Evolutionary conservation across 1,284 basidiomycete genomes (phyloP), one percentile per base, ranked within the genome.

Genomic region (Cryptococcus sp.): DNA sequence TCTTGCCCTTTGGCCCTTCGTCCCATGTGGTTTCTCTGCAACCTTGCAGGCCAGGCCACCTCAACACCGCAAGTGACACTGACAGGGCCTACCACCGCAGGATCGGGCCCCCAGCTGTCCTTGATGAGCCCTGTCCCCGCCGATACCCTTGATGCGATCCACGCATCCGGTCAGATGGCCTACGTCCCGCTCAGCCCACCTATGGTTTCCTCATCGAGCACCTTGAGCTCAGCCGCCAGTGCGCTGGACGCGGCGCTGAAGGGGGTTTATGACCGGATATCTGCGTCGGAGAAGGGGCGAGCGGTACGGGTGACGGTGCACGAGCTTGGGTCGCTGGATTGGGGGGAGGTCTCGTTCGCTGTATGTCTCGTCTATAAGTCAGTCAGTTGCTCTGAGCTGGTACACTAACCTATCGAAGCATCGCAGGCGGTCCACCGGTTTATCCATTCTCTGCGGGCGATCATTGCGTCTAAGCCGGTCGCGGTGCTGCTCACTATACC

Each of bases 401-500:
- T 23, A 21, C 8, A 15, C 48, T 45, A 36, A 43, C 56, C 57
- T 9, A 33, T 24, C 7, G 7, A 18, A 46, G 56, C 52, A 4
- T 57, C 52, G 15, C 65, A 92, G 88, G 82, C 85, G 49, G 76
- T 93, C 35, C 78, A 86, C 53, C 79, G 80, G 23, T 89, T 94
- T 73, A 72, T 94, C 45, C 82, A 86, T 70, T 76, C 78, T 1
- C 78, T 95, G 4, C 83, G 86, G 51, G 73, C 77, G 4, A 67
- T 88, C n/a, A 72, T 93, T 51, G 83, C 85, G 16, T 75, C 62
- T 11, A 66, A 80, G 78, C 47, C 67, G 48, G 82, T 81, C 1
- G 86, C 87, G 64, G 87, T 84, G 4, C 82, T 87, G 37, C 73
- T 91, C 36, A 84, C 84, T 50, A 77, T 94, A 15, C 82, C 87